Base-by-base conservation (phyloP, 2,329 filamentous ascomycete genomes). In the Colletotrichum viniferum region DNA sequence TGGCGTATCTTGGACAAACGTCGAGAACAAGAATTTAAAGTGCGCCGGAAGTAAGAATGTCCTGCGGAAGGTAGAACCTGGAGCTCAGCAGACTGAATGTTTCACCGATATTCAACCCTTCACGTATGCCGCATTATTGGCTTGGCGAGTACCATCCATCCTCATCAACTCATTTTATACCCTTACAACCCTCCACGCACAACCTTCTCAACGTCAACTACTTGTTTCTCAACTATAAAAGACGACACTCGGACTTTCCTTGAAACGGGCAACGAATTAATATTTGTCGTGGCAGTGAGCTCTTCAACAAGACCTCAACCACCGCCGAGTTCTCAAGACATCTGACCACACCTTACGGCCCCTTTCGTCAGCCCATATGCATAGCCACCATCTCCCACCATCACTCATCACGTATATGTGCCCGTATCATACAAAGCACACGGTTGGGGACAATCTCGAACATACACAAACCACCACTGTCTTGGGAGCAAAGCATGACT, bases 51-150 rank as follows among this genome's bases (percentile, higher is more conserved):
- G 10, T 3, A 1, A 21, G n/a, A 52, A 21, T 1, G 0, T n/a
- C 18, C 38, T 48, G 18, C 18, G 18, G 1, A 12, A n/a, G 9
- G 5, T 48, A 7, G 0, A 5, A 4, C 5, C 5, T 12, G 18
- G 38, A 1, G 18, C 38, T 6, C 18, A 7, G 2, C 1, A 48
- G 18, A 48, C 18, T 0, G 18, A n/a, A 10, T 7, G 1, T n/a
- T n/a, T 2, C 3, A 18, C 18, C 18, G 18, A 10, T 48, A 2
- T 48, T 6, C 18, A 48, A 48, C 5, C 0, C 3, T n/a, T 0
- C 38, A n/a, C 4, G 9, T 12, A 0, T n/a, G 38, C 18, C 1
- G n/a, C 0, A n/a, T 48, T 0, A 48, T 48, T 48, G 18, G 38
- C 38, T 5, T 48, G 38, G 9, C 38, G 43, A 21, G n/a, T 4